Conservation (phyloP, 192 early-diverging fungal species). For the Geranomyces variabilis region DNA sequence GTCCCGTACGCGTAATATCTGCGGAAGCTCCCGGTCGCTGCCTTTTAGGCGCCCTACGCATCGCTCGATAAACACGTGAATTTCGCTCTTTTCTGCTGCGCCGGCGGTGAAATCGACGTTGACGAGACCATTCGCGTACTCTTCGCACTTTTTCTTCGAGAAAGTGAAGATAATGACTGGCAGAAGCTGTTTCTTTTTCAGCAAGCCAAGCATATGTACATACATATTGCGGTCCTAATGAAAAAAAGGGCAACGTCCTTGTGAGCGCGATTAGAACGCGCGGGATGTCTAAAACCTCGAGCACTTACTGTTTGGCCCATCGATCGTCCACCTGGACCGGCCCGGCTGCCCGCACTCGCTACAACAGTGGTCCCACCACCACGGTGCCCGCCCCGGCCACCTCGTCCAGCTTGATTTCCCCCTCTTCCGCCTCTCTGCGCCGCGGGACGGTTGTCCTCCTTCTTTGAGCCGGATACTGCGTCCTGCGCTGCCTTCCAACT, state of each 20-base stretch:
- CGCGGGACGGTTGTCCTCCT: conserved; percentile 44
- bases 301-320: conserved; percentile 25
- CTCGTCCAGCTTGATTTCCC: conserved; percentile 30
- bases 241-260: no score
- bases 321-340: conserved; percentile 20
- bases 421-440: conserved; percentile 27
- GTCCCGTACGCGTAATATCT: conserved; percentile 82
- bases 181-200: conserved; percentile 77
- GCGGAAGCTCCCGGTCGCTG: conserved; percentile 84
- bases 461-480: conserved; percentile 66
- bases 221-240: conserved; percentile 73
- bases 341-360: conserved; percentile 17
- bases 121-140: conserved; percentile 76
- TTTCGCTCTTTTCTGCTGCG: conserved; percentile 78
- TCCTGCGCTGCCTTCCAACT: conserved; percentile 79
- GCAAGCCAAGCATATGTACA: conserved; percentile 71
- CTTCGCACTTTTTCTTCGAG: conserved; percentile 94
- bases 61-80: conserved; percentile 85
- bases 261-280: not conserved
- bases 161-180: conserved; percentile 95
- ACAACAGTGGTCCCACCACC: conserved; percentile 41
- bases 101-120: conserved; percentile 80
- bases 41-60: conserved; percentile 79
- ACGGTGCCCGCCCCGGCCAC: conserved; percentile 41
- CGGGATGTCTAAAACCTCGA: not conserved